Evolutionary conservation across 208 protist genomes (phyloP), one percentile per base, ranked within the genome.

Genomic region (Leishmania tarentolae): DNA sequence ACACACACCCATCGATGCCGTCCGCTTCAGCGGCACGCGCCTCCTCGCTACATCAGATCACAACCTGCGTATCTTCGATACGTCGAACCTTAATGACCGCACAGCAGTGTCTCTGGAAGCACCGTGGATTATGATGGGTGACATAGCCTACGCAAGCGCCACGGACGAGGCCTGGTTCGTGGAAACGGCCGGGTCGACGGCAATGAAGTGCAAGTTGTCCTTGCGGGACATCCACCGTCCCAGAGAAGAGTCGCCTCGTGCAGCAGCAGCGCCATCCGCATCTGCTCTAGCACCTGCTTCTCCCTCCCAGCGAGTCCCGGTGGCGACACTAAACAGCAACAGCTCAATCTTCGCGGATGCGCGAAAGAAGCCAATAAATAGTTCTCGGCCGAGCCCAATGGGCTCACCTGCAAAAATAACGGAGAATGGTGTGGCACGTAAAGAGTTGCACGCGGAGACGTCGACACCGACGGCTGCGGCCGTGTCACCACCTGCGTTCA

Each of bases 111-210:
- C 75, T 52, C 65, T 91, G 53, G 83, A 88, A 19, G 90, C 92
- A 63, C 91, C 91, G 80, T 97, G 93, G 93, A 87, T 83, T 61
- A 89, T 92, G 75, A 84, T 94, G 42, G 88, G 88, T 69, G 91
- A 94, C 80, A 74, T 94, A 19, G 91, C 71, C 24, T 94, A 93
- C 86, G 84, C 89, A 69, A 82, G 87, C 40, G 86, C 90, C 42
- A 73, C 76, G 9, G 90, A 95, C 61, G 92, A 97, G 78, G 88
- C 85, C 17, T 91, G 86, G 87, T 94, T 93, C 79, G 90, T 95
- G 19, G 90, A 96, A 78, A 88, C 87, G 42, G 83, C 78, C 46
- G 87, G 92, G 28, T 65, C 85, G 15, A 85, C 86, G 31, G 89
- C 88, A 24, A 73, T 78, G 53, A 92, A 86, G 76, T 91, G 86